phyloP scores from a whole-genome alignment of 164 flowering plant genomes.

The Berberis vulgaris region DNA sequence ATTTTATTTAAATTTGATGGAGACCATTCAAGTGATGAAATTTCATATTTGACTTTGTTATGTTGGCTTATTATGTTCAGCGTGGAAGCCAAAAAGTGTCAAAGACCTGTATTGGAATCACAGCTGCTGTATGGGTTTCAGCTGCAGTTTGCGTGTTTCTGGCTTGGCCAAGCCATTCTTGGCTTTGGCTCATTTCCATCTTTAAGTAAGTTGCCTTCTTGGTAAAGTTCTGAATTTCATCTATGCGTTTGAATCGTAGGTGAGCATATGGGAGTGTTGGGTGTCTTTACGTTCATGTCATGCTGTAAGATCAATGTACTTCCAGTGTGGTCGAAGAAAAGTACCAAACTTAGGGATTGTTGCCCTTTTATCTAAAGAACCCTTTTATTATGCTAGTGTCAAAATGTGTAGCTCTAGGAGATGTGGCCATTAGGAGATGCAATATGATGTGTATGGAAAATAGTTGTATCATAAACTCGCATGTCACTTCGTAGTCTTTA shows the following conservation, averaged over 20 bases:
- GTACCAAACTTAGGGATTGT: no score
- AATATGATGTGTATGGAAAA: no score
- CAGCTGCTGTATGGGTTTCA: conserved; percentile 41
- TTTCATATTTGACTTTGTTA: conserved; percentile 3
- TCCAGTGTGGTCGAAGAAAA: no score
- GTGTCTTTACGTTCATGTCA: not conserved
- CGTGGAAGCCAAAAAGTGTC: conserved; percentile 77
- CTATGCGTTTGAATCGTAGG: not conserved
- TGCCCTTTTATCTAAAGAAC: no score
- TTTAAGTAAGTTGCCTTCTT: conserved; percentile 58
- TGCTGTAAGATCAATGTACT: no score
- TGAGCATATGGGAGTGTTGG: not conserved
- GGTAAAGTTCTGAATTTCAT: not conserved
- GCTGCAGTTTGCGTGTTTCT: conserved; percentile 62
- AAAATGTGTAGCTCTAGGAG: no score
- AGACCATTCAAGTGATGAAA: not conserved
- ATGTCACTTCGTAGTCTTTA: no score
- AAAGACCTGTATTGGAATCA: conserved; percentile 35
- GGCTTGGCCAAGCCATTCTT: conserved; percentile 60
- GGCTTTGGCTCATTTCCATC: conserved; percentile 83
- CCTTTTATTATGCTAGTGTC: no score
- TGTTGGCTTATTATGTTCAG: conserved; percentile 30
- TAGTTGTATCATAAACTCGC: no score
- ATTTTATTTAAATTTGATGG: not conserved
- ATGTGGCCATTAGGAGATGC: no score